Evolutionary conservation across 140 eudicot genomes (phyloP), one percentile per base, ranked within the genome.

Genomic region (Flaveria floridana): DNA sequence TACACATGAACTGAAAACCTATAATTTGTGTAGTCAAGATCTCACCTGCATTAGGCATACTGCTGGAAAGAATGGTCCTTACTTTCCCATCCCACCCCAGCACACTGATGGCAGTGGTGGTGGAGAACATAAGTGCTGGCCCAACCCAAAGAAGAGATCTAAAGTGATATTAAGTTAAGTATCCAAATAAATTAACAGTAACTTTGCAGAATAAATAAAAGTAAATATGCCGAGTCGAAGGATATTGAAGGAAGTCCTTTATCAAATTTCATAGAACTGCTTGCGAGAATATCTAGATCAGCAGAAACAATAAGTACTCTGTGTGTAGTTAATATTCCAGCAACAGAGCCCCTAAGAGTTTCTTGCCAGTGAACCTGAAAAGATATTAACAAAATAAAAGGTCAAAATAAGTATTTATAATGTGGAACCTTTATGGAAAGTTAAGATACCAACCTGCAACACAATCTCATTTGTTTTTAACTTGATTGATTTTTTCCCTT

Each of bases 51-150:
- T 90, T 88, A 67, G 99, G 97, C 90, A 88, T 83, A 61, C 89
- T 88, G 71, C 80, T 86, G 18, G 99, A 94, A 66, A 94, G 89
- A 65, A 94, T 84, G 59, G 97, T 90, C 85, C 99, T 88, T 74
- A 90, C 99, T 90, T 86, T 88, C 77, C 99, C 96, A 82, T 94
- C 99, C 99, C 99, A 94, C 11, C 99, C 99, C 74, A 94, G 99
- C 68, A 94, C 80, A 47, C 89, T 86, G 77, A 94, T 83, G 72
- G 97, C 89, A 73, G 90, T 88, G 61, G 94, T 85, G 69, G 99
- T 90, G 51, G 99, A 94, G 80, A 90, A 94, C 70, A 94, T 73
- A 81, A 94, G 99, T 67, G 99, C 97, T 48, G 99, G 99, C 47
- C 99, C 99, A 84, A 94, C 85, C 99, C 99, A 94, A 47, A 94